Conservation (phyloP, 2,329 filamentous ascomycete species). For the Xylaria arbuscula region DNA sequence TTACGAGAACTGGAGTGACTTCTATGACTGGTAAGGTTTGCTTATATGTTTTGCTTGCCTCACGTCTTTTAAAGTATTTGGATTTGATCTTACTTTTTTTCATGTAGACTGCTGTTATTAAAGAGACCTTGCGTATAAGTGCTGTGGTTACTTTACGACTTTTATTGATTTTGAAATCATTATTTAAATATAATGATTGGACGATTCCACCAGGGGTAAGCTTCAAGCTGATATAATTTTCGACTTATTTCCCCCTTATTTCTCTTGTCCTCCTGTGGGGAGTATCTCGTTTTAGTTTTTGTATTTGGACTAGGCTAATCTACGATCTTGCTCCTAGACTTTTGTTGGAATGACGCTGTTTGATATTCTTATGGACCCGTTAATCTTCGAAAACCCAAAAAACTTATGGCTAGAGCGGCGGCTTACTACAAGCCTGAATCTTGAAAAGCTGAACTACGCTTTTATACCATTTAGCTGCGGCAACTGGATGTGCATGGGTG, state of each 20-base stretch:
- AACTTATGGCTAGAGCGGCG: constrained; percentile 27
- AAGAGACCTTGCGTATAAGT: constrained; percentile 30
- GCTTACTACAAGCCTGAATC: constrained; percentile 19
- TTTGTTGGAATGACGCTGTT: constrained; percentile 26
- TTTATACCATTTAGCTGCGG: constrained; percentile 27
- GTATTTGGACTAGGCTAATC: neutral
- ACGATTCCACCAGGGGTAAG: constrained; percentile 12
- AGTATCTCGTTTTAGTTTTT: neutral
- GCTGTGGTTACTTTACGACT: constrained; percentile 23
- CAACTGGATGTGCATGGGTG: constrained; percentile 26
- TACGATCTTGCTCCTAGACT: constrained; percentile 9
- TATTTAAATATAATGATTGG: constrained; percentile 22
- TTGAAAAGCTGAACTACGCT: constrained; percentile 13
- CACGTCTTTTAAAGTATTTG: neutral
- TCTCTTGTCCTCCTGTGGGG: neutral
- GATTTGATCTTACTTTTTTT: neutral
- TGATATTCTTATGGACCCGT: constrained; percentile 19
- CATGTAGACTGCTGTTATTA: constrained; percentile 23
- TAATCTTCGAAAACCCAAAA: constrained; percentile 15
- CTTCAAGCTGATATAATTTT: neutral
- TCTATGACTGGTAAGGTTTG: constrained; percentile 5
- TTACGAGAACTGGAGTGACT: neutral
- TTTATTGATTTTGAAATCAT: constrained; percentile 12
- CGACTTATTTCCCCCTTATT: neutral
- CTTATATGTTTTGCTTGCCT: neutral